A percentile compares a stretch with the other conserved stretches of the same genome.
Evolutionary conservation across 441 rosid genomes (phyloP).

Genomic region (Populus hybrid): DNA sequence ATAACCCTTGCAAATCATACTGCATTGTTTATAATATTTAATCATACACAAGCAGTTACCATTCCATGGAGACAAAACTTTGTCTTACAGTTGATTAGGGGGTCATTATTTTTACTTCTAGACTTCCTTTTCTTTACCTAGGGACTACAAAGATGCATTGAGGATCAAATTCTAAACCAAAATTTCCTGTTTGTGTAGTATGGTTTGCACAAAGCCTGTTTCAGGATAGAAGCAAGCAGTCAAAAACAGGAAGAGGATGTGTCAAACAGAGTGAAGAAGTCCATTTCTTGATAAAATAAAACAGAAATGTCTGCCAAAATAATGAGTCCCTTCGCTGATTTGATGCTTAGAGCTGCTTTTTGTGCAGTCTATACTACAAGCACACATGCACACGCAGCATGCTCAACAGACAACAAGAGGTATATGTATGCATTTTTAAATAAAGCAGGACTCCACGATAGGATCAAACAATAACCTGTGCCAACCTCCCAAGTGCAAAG

Average conservation of each 20-base stretch:
- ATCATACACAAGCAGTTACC: background rate
- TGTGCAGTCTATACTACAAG: background rate
- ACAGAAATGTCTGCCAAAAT: background rate
- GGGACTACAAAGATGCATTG: background rate
- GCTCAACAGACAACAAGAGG: background rate
- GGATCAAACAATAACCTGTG: conserved; percentile 59
- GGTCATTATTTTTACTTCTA: background rate
- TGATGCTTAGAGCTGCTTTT: background rate
- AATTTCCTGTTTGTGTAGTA: background rate
- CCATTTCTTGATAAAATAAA: background rate
- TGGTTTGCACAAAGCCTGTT: background rate
- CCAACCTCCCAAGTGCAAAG: conserved; percentile 97
- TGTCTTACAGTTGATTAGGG: background rate
- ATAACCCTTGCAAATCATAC: background rate
- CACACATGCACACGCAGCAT: background rate
- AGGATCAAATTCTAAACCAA: background rate
- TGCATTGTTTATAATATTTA: background rate
- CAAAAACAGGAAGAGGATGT: background rate
- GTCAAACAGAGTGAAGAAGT: background rate
- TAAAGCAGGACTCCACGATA: background rate
- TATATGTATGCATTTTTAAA: background rate
- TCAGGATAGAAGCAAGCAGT: background rate
- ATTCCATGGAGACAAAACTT: background rate
- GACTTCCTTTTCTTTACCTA: background rate
- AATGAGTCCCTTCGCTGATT: background rate